Evolutionary conservation across 495 filamentous ascomycete genomes (phyloP).

Genomic region (Lepraria neglecta): DNA sequence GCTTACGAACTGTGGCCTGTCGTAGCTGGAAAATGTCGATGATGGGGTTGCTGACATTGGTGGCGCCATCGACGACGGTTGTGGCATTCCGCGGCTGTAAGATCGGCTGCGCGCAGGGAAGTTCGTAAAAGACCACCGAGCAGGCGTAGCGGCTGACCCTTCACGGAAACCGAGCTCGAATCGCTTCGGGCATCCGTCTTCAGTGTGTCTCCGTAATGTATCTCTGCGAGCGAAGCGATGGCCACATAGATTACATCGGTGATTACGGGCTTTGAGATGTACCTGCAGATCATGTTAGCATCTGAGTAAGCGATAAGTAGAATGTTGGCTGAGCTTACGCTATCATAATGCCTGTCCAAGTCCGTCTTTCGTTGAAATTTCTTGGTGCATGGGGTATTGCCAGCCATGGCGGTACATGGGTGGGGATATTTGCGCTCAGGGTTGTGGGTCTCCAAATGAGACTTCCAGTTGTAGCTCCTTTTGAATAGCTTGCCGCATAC

Average conservation of each 20-base stretch:
- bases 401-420: constrained; percentile 55
- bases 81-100: constrained; percentile 22
- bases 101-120: constrained; percentile 23
- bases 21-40: constrained; percentile 17
- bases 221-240: constrained; percentile 74
- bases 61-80: constrained; percentile 25
- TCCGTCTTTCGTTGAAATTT: constrained; percentile 81
- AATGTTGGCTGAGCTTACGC: constrained; percentile 45
- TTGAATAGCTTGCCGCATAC: constrained; percentile 77
- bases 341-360: constrained; percentile 72
- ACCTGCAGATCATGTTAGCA: constrained; percentile 39
- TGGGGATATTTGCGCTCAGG: constrained; percentile 64
- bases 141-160: constrained; percentile 23
- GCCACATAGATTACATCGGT: constrained; percentile 65
- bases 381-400: constrained; percentile 50
- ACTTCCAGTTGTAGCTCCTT: constrained; percentile 82
- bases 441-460: constrained; percentile 87
- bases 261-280: constrained; percentile 67
- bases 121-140: constrained; percentile 25
- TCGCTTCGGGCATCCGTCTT: constrained; percentile 71
- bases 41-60: constrained; percentile 20
- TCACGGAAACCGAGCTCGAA: constrained; percentile 45
- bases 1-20: constrained; percentile 25
- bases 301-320: constrained; percentile 6
- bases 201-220: constrained; percentile 73